Percentiles rank a stretch among this genome's conserved stretches.
Conservation (phyloP, 2,329 filamentous ascomycete species). For the Epichloe scottii region DNA sequence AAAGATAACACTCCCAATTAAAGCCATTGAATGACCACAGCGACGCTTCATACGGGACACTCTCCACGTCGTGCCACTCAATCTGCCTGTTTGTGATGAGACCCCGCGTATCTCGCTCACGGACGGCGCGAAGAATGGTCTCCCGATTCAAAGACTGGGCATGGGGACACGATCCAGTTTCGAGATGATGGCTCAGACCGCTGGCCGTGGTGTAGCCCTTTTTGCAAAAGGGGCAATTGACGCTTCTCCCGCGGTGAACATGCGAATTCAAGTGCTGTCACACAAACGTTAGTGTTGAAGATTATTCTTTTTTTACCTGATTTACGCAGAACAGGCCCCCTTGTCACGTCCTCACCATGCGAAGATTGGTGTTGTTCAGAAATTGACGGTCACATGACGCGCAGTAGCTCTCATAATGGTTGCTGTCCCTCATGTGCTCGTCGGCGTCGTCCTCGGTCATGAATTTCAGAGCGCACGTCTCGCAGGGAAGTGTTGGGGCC, state of each 20-base stretch:
- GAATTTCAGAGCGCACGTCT: constrained; percentile 11
- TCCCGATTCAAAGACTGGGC: constrained; percentile 33
- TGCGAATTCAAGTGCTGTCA: constrained; percentile 41
- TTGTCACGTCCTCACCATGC: constrained; percentile 16
- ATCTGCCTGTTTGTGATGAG: constrained; percentile 38
- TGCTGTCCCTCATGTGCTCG: constrained; percentile 13
- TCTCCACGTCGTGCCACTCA: constrained; percentile 23
- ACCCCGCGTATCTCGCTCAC: constrained; percentile 30
- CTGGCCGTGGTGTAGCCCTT: constrained; percentile 32
- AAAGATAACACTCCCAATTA: constrained; percentile 23
- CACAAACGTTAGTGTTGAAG: not conserved
- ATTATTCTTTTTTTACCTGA: not conserved
- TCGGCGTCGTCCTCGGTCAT: constrained; percentile 9
- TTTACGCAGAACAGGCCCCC: not conserved
- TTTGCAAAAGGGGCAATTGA: constrained; percentile 44
- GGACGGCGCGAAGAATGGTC: constrained; percentile 31
- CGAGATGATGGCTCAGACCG: constrained; percentile 41
- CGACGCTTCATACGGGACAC: constrained; percentile 23
- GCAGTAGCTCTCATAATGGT: constrained; percentile 22
- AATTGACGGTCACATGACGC: constrained; percentile 21
- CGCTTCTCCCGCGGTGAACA: constrained; percentile 29
- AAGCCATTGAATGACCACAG: constrained; percentile 29
- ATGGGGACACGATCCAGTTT: constrained; percentile 35
- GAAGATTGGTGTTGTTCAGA: constrained; percentile 15
- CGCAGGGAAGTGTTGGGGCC: constrained; percentile 13